Conservation (phyloP, 768 basidiomycete species). For the Termitomyces sp. region DNA sequence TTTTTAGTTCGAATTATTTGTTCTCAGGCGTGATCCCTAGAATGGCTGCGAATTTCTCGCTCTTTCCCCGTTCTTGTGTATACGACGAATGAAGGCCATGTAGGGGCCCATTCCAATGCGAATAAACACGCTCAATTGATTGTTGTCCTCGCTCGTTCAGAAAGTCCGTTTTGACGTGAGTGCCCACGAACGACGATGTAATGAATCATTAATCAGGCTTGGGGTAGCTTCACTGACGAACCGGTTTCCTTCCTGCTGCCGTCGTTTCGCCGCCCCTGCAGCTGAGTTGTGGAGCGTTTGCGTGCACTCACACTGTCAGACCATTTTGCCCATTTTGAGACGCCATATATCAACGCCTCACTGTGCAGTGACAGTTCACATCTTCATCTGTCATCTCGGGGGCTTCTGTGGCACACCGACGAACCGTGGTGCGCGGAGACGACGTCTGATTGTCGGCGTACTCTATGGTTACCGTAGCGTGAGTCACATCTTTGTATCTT, state of each 20-base stretch:
- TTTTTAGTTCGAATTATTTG: neutral
- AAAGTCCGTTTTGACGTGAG: neutral
- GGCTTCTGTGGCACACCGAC: neutral
- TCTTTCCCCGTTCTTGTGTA: neutral
- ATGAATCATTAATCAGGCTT: neutral
- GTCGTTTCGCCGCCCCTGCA: neutral
- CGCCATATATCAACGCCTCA: neutral
- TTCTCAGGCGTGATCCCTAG: neutral
- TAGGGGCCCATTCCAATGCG: neutral
- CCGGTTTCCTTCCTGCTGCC: neutral
- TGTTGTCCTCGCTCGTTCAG: neutral
- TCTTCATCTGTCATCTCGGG: neutral
- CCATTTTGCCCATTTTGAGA: neutral
- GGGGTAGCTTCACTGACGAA: neutral
- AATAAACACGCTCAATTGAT: neutral
- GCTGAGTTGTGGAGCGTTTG: neutral
- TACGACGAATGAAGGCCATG: neutral
- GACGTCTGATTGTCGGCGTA: neutral
- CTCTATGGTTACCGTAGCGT: neutral
- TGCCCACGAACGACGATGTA: neutral
- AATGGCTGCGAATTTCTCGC: neutral
- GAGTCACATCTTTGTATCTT: neutral
- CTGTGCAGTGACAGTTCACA: neutral
- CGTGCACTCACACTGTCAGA: too few species aligned
- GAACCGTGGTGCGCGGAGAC: neutral